phyloP scores from a whole-genome alignment of 805 yeast genomes.

The Blastobotrys robertii region DNA sequence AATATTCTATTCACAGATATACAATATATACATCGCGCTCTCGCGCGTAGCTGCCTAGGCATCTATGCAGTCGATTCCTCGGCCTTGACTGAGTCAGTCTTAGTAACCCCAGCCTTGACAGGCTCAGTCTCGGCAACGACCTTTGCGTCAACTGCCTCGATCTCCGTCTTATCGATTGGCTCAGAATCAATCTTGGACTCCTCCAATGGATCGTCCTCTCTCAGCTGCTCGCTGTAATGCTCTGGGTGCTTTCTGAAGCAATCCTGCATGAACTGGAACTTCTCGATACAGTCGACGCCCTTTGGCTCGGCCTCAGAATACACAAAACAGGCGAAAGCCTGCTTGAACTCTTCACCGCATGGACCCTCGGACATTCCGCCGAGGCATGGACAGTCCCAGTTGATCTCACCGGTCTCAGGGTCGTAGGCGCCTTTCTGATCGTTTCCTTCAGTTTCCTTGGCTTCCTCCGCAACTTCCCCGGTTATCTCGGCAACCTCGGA shows the following conservation, averaged over 20 bases:
- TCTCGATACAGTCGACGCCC: constrained; percentile 89
- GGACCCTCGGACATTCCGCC: constrained; percentile 99
- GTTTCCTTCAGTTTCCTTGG: constrained; percentile 9
- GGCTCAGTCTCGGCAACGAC: no score
- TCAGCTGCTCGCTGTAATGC: constrained; percentile 81
- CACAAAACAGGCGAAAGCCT: constrained; percentile 90
- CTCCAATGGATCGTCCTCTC: constrained; percentile 50
- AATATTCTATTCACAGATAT: neutral
- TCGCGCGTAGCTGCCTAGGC: no score
- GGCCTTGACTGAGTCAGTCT: neutral
- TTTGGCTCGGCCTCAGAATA: constrained; percentile 92
- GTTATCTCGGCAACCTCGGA: constrained; percentile 1
- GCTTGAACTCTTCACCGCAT: constrained; percentile 92
- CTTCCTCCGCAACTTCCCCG: constrained; percentile 7
- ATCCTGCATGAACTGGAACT: constrained; percentile 83
- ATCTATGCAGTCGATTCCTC: neutral
- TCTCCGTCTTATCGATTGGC: neutral
- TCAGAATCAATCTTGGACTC: constrained; percentile 7
- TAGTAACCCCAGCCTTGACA: neutral
- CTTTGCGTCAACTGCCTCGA: neutral
- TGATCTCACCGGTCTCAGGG: constrained; percentile 97
- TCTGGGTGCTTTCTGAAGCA: constrained; percentile 93
- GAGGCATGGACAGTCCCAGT: constrained; percentile 99
- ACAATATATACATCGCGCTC: no score
- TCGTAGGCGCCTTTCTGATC: constrained; percentile 60